Conservation (phyloP, 2,329 filamentous ascomycete species). For the Colletotrichum sp. region DNA sequence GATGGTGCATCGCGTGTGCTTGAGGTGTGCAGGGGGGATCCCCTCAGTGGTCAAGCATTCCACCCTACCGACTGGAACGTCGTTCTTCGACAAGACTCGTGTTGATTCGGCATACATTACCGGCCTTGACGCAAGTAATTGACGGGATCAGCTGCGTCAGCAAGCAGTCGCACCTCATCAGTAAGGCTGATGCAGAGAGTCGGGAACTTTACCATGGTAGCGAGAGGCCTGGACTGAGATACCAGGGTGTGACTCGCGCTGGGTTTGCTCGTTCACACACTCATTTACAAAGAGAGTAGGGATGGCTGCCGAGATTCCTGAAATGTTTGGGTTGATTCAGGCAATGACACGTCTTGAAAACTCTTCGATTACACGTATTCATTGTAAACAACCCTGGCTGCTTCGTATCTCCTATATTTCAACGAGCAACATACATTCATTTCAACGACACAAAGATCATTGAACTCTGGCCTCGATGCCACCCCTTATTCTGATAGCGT, state of each 20-base stretch:
- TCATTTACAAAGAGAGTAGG: rapidly evolving
- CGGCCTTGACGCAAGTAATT: rapidly evolving
- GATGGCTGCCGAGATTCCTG: not conserved
- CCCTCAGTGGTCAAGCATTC: not conserved
- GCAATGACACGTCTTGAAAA: not conserved
- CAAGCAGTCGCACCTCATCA: not conserved
- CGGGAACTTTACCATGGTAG: rapidly evolving
- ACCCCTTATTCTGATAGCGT: not conserved
- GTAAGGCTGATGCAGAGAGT: not conserved
- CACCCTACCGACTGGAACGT: not conserved
- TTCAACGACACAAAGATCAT: rapidly evolving
- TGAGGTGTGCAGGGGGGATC: not conserved
- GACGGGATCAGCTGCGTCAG: not conserved
- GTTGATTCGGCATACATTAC: not conserved
- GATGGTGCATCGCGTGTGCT: not conserved
- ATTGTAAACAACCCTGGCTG: too few species aligned
- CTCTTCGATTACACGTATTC: too few species aligned
- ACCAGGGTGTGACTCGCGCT: not conserved
- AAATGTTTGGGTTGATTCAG: not conserved
- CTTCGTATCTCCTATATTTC: not conserved
- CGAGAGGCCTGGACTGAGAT: not conserved
- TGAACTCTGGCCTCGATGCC: not conserved
- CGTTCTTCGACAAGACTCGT: not conserved
- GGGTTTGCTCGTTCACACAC: not conserved
- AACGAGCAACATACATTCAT: not conserved